Evolutionary conservation across 805 yeast species (phyloP).

Genomic region (Limtongozyma cylindracea): DNA sequence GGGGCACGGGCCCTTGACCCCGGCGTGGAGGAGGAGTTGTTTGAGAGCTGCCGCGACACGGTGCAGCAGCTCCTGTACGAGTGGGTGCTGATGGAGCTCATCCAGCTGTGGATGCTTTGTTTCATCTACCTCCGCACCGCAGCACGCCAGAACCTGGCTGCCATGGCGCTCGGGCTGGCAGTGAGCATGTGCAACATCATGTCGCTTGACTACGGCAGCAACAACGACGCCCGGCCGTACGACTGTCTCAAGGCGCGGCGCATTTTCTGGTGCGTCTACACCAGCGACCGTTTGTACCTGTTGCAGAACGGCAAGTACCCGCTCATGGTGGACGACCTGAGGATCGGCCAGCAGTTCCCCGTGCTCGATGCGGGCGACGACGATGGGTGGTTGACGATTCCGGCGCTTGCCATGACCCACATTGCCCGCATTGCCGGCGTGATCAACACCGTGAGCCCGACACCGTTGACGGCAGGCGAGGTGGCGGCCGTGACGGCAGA

Average conservation of each 20-base stretch:
- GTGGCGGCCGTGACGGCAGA: slow-evolving; percentile 10
- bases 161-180: slow-evolving; percentile 15
- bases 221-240: slow-evolving; percentile 8
- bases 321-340: slow-evolving; percentile 9
- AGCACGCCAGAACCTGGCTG: slow-evolving; percentile 18
- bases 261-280: slow-evolving; percentile 27
- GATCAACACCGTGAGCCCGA: slow-evolving; percentile 8
- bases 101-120: slow-evolving; percentile 22
- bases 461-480: slow-evolving; percentile 7
- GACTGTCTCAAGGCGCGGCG: slow-evolving; percentile 21
- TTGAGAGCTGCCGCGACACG: slow-evolving; percentile 13
- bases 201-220: slow-evolving; percentile 10
- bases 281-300: slow-evolving; percentile 25
- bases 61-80: slow-evolving; percentile 16
- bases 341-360: no score
- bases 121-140: slow-evolving; percentile 15
- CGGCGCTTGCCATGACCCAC: slow-evolving; percentile 18
- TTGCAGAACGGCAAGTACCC: slow-evolving; percentile 23
- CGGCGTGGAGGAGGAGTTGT: slow-evolving; percentile 14
- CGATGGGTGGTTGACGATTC: slow-evolving; percentile 23
- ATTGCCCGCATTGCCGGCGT: slow-evolving; percentile 13
- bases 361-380: slow-evolving; percentile 6
- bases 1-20: no score
- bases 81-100: slow-evolving; percentile 24
- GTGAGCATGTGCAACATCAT: slow-evolving; percentile 16